Conservation (phyloP, 83 land plant genomes). For the Picea mariana region DNA sequence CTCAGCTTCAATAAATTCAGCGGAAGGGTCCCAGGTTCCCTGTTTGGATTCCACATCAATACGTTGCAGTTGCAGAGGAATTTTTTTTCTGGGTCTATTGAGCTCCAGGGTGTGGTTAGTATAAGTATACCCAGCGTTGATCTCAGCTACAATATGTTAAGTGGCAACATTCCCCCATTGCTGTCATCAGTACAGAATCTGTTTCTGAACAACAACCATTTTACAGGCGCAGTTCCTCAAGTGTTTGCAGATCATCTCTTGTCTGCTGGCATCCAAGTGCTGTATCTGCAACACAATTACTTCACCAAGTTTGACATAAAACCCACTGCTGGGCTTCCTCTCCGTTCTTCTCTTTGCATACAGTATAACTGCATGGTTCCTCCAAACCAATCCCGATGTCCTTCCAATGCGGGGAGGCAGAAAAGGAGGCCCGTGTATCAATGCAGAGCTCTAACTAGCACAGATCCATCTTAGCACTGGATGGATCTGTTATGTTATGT, state of each 20-base stretch:
- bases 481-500: too few relatives aligned
- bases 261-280: too few relatives aligned
- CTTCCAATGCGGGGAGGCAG: conserved; percentile 67
- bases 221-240: too few relatives aligned
- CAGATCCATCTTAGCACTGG: too few relatives aligned
- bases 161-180: conserved; percentile 50
- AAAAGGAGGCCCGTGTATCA: conserved; percentile 63
- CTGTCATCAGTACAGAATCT: conserved; percentile 60
- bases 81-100: conserved; percentile 46
- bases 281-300: conserved; percentile 80
- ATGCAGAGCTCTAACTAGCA: conserved; percentile 26
- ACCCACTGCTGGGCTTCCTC: conserved; percentile 56
- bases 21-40: conserved; percentile 49
- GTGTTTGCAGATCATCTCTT: too few relatives aligned
- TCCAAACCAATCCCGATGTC: conserved; percentile 78
- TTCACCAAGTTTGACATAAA: conserved; percentile 48
- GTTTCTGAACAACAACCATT: conserved; percentile 68
- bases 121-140: conserved; percentile 41
- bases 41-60: conserved; percentile 49
- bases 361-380: conserved; percentile 92
- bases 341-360: conserved; percentile 60
- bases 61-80: conserved; percentile 68
- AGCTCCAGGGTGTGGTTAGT: conserved; percentile 28
- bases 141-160: conserved; percentile 64
- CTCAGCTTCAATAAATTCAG: conserved; percentile 54